Evolutionary conservation across 2,329 filamentous ascomycete species (phyloP).

Genomic region (Alternaria viburni): DNA sequence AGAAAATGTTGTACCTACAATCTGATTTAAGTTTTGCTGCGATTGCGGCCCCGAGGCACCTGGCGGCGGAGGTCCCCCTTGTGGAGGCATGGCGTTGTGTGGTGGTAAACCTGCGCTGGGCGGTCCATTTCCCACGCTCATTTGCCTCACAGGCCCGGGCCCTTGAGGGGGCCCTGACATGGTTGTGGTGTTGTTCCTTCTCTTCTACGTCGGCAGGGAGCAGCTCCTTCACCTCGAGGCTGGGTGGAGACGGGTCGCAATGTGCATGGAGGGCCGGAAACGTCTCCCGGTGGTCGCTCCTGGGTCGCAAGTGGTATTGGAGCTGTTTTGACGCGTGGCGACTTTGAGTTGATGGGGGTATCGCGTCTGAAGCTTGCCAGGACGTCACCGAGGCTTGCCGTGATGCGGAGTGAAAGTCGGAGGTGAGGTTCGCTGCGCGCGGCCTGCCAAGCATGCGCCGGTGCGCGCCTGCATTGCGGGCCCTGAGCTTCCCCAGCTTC

Average conservation of each 20-base stretch:
- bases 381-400: conserved; percentile 11
- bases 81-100: conserved; percentile 55
- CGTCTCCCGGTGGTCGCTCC: not conserved
- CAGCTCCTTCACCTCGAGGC: conserved; percentile 30
- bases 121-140: conserved; percentile 53
- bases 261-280: conserved; percentile 14
- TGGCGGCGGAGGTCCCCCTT: conserved; percentile 55
- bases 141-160: conserved; percentile 43
- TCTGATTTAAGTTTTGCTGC: conserved; percentile 92
- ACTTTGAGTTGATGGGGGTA: not conserved
- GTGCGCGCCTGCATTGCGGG: conserved; percentile 6
- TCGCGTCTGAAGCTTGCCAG: conserved; percentile 7
- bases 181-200: conserved; percentile 24
- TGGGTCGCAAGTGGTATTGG: not conserved
- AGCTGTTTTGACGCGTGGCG: conserved; percentile 1
- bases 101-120: conserved; percentile 48
- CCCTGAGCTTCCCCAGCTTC: conserved; percentile 6
- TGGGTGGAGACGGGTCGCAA: conserved; percentile 23
- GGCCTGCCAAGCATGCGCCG: conserved; percentile 23
- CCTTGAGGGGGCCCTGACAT: conserved; percentile 49
- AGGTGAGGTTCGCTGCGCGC: conserved; percentile 29
- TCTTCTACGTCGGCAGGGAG: conserved; percentile 18
- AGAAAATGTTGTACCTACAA: conserved; percentile 68
- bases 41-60: conserved; percentile 64
- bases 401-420: conserved; percentile 30